phyloP scores from a whole-genome alignment of 257 asterid species.

The Osmanthus fragrans region DNA sequence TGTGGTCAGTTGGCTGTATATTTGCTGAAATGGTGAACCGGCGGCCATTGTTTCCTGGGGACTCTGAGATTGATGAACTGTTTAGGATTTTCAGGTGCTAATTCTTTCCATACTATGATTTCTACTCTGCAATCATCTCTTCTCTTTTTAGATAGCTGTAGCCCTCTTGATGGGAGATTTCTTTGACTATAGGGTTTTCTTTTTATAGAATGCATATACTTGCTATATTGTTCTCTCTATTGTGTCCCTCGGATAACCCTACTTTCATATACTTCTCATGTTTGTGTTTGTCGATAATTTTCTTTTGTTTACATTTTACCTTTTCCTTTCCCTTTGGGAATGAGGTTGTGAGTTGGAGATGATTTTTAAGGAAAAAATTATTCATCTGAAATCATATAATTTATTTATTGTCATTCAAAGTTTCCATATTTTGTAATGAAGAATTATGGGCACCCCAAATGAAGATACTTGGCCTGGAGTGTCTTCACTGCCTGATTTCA shows the following conservation, averaged over 20 bases:
- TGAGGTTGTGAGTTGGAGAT: neutral
- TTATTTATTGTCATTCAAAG: conserved; percentile 16
- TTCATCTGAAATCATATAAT: conserved; percentile 2
- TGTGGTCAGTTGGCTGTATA: conserved; percentile 98
- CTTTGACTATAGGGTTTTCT: neutral
- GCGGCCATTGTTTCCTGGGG: conserved; percentile 86
- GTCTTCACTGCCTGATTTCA: conserved; percentile 88
- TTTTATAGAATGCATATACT: neutral
- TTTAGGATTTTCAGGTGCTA: conserved; percentile 80
- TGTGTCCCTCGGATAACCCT: neutral
- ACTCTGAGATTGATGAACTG: conserved; percentile 94
- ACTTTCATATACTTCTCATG: neutral
- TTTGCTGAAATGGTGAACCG: conserved; percentile 95
- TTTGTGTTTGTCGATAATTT: neutral
- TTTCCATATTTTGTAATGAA: conserved; percentile 31
- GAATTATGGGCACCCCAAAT: conserved; percentile 94
- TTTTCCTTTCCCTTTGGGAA: neutral
- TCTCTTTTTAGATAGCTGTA: neutral
- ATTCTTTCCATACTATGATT: conserved; percentile 18
- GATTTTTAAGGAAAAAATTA: neutral
- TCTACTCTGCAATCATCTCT: conserved; percentile 4
- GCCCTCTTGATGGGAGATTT: neutral
- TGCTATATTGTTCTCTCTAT: neutral
- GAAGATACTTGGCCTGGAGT: conserved; percentile 97
- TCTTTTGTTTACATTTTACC: neutral